Conservation (phyloP, 2,329 filamentous ascomycete species). For the Pseudogymnoascus verrucosus region DNA sequence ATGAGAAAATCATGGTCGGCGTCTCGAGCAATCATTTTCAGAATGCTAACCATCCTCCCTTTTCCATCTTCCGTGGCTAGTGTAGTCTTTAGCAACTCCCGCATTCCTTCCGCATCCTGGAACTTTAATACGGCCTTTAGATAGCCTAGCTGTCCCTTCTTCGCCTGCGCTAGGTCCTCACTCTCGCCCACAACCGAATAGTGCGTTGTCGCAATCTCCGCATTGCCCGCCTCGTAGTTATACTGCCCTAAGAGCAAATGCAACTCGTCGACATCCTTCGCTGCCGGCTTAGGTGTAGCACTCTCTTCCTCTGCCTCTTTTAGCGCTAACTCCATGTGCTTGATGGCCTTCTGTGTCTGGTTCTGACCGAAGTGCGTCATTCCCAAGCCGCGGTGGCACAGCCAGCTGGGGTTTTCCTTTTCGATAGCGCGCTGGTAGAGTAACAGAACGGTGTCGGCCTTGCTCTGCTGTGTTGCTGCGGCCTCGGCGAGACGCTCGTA, state of each 20-base stretch:
- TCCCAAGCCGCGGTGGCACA: background rate
- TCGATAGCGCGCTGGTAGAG: background rate
- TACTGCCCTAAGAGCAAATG: background rate
- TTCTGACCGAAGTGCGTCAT: background rate
- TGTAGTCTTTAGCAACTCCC: background rate
- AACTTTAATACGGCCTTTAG: background rate
- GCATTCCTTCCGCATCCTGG: background rate
- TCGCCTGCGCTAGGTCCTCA: background rate
- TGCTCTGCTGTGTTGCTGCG: background rate
- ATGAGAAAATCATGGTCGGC: conserved; percentile 11
- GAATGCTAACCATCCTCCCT: background rate
- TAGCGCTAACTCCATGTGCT: background rate
- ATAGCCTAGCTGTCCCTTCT: background rate
- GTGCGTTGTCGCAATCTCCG: background rate
- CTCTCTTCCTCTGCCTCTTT: background rate
- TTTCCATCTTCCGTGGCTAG: background rate
- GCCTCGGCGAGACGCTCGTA: background rate
- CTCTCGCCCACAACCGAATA: background rate
- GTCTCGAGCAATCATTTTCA: background rate
- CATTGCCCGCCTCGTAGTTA: background rate
- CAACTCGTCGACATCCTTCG: background rate
- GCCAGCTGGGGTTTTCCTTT: background rate
- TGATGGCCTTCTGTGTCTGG: background rate
- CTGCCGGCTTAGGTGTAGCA: background rate
- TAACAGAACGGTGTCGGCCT: background rate